These are phyloP conservation scores for Naganishia liquefaciens DNA, from an alignment of 1,284 basidiomycete genomes.

Conservation along the genomic window DNA sequence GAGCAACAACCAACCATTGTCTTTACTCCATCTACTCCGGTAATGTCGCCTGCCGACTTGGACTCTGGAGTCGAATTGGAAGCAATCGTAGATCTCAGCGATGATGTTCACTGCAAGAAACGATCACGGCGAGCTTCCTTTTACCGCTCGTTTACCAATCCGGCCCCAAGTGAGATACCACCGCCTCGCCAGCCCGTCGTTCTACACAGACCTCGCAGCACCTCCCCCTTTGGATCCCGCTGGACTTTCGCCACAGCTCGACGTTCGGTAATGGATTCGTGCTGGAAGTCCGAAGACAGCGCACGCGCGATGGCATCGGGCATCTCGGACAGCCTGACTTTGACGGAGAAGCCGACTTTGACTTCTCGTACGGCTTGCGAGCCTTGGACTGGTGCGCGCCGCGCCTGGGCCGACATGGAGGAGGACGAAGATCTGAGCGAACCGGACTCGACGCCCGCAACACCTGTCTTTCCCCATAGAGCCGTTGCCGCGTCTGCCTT, in stretches of 20 bases:
- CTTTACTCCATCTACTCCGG: constrained; percentile 23
- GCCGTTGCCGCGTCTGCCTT: not conserved
- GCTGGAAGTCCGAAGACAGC: constrained; percentile 1
- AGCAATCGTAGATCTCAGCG: not conserved
- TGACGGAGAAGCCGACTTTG: not conserved
- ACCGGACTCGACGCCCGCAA: constrained; percentile 18
- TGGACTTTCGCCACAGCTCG: constrained; percentile 15
- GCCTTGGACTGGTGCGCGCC: not conserved
- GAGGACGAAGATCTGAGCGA: constrained; percentile 16
- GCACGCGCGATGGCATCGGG: constrained; percentile 4
- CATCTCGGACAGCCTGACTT: not conserved
- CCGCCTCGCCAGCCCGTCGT: not conserved
- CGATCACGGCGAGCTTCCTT: constrained; percentile 7
- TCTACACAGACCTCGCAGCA: constrained; percentile 4
- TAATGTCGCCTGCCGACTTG: not conserved
- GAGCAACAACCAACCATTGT: constrained; percentile 22
- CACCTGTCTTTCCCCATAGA: constrained; percentile 19
- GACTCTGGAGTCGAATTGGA: not conserved
- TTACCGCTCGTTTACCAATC: constrained; percentile 1
- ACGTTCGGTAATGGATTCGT: constrained; percentile 1
- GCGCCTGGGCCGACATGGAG: not conserved
- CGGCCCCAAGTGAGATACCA: not conserved
- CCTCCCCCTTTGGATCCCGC: constrained; percentile 1
- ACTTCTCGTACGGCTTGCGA: not conserved
- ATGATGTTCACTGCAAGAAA: not conserved